phyloP scores from a whole-genome alignment of 2,329 filamentous ascomycete species.

The Beauveria rudraprayagi region DNA sequence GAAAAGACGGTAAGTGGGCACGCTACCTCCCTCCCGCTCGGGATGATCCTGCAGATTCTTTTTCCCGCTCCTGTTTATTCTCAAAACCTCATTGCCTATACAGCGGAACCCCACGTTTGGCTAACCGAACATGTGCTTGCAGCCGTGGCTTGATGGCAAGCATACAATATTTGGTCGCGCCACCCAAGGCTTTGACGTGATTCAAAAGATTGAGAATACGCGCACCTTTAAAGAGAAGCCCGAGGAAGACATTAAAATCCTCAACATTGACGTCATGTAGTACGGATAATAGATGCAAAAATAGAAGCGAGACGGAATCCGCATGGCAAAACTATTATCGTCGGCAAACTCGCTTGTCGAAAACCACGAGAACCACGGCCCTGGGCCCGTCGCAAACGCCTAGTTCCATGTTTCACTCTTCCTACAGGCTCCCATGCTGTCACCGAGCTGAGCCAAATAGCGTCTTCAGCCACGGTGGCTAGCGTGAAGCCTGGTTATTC shows the following conservation, averaged over 20 bases:
- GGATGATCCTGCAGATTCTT: background rate
- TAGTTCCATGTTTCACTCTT: constrained; percentile 5
- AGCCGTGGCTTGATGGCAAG: constrained; percentile 90
- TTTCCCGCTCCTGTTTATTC: constrained; percentile 3
- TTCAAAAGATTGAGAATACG: constrained; percentile 90
- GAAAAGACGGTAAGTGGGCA: constrained; percentile 70
- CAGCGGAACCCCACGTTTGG: constrained; percentile 9
- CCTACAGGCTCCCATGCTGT: constrained; percentile 3
- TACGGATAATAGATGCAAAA: constrained; percentile 1
- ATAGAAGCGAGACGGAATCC: background rate
- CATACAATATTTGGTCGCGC: constrained; percentile 94
- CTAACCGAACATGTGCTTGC: constrained; percentile 18
- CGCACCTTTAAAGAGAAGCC: constrained; percentile 87
- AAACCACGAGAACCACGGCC: background rate
- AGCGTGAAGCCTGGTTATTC: constrained; percentile 8
- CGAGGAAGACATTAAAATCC: constrained; percentile 93
- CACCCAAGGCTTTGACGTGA: constrained; percentile 83
- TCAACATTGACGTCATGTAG: constrained; percentile 66
- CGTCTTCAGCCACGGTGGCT: constrained; percentile 7
- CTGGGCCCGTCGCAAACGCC: constrained; percentile 5
- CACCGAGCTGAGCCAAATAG: constrained; percentile 12
- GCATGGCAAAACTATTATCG: background rate
- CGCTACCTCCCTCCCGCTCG: constrained; percentile 5
- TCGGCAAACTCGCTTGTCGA: constrained; percentile 7
- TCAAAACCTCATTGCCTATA: background rate